Conservation (phyloP, 352 stramenopile species). For the Pythium angustatum region DNA sequence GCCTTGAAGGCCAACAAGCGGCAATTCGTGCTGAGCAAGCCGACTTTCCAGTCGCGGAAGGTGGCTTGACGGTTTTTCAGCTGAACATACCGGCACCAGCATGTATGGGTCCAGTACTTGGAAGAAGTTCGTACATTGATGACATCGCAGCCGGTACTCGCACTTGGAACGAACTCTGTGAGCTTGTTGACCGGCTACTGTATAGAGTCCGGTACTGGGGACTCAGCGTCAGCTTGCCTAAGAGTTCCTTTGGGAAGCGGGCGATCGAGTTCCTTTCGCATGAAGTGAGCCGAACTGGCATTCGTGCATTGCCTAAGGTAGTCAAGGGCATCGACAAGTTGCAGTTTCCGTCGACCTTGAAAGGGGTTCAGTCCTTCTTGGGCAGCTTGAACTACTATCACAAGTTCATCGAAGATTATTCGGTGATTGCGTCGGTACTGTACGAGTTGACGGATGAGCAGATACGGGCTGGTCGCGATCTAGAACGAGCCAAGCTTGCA, state of each 20-base stretch:
- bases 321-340: constrained; percentile 8
- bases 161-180: constrained; percentile 11
- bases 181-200: constrained; percentile 9
- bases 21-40: neutral
- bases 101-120: constrained; percentile 11
- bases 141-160: constrained; percentile 12
- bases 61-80: constrained; percentile 3
- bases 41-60: neutral
- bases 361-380: constrained; percentile 18
- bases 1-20: neutral
- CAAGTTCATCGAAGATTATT: constrained; percentile 24
- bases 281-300: constrained; percentile 2
- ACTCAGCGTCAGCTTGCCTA: constrained; percentile 13
- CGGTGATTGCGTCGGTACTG: constrained; percentile 15
- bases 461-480: constrained; percentile 10
- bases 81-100: neutral
- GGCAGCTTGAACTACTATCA: constrained; percentile 24
- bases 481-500: constrained; percentile 20
- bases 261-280: constrained; percentile 22
- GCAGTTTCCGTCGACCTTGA: constrained; percentile 14
- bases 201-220: constrained; percentile 24
- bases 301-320: constrained; percentile 4
- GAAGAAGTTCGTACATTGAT: constrained; percentile 15
- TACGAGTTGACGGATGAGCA: constrained; percentile 22
- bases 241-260: constrained; percentile 19